phyloP scores from a whole-genome alignment of 331 rosid genomes.

The Saraca asoca region DNA sequence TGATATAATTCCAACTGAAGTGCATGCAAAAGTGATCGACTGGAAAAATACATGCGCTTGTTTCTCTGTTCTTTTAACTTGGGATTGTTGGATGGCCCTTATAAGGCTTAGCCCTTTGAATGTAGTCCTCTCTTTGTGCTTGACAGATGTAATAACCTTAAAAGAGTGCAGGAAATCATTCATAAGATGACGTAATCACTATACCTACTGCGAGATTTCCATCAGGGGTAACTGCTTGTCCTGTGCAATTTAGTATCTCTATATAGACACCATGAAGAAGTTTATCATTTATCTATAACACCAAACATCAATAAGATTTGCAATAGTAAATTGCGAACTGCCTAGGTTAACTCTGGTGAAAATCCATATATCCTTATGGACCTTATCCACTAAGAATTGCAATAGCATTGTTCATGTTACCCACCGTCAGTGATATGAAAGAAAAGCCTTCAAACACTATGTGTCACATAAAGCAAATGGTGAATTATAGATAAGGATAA shows the following conservation, averaged over 20 bases:
- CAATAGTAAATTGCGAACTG: no score
- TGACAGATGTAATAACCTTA: slow-evolving; percentile 97
- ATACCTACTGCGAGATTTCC: slow-evolving; percentile 49
- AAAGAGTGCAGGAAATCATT: slow-evolving; percentile 75
- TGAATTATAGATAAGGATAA: no score
- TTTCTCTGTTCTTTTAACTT: slow-evolving; percentile 48
- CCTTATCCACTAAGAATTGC: no score
- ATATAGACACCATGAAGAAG: background rate
- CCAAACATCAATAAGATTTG: slow-evolving; percentile 20
- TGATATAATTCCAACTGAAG: slow-evolving; percentile 7
- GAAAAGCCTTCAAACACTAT: no score
- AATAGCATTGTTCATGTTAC: no score
- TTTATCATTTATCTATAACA: slow-evolving; percentile 11
- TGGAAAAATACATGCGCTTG: slow-evolving; percentile 21
- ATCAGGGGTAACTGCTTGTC: slow-evolving; percentile 7
- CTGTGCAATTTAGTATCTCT: slow-evolving; percentile 10
- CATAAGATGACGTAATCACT: slow-evolving; percentile 34
- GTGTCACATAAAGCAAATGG: no score
- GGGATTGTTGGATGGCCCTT: slow-evolving; percentile 84
- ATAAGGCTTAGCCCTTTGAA: slow-evolving; percentile 82
- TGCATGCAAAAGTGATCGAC: slow-evolving; percentile 12
- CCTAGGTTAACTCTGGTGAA: no score
- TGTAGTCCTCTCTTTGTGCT: slow-evolving; percentile 83
- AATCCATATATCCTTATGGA: no score
- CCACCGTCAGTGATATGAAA: no score